Conservation (phyloP, 2,329 filamentous ascomycete genomes). For the Colletotrichum gigasporum region DNA sequence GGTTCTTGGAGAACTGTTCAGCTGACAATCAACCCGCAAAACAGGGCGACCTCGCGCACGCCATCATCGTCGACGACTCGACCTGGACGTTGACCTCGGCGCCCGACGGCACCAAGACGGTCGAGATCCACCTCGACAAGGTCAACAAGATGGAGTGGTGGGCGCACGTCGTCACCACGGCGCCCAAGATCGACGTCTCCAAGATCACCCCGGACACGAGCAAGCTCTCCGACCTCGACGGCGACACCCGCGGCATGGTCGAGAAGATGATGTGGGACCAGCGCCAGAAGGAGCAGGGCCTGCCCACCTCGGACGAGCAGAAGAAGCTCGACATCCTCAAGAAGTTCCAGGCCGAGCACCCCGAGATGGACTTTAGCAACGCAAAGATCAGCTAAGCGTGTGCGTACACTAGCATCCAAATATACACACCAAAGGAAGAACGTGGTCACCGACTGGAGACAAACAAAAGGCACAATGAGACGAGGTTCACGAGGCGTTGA, state of each 20-base stretch:
- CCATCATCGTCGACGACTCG: slow-evolving; percentile 84
- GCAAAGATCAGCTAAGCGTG: slow-evolving; percentile 63
- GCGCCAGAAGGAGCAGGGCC: slow-evolving; percentile 91
- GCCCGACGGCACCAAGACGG: slow-evolving; percentile 70
- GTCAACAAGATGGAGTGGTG: slow-evolving; percentile 98
- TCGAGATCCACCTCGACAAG: slow-evolving; percentile 93
- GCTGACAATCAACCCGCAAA: too few species aligned
- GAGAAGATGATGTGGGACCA: slow-evolving; percentile 99
- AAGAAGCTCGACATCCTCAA: slow-evolving; percentile 93
- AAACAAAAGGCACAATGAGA: not conserved
- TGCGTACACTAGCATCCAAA: not conserved
- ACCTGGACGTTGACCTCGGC: slow-evolving; percentile 90
- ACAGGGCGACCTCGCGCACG: slow-evolving; percentile 85
- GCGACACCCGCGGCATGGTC: slow-evolving; percentile 94
- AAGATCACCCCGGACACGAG: slow-evolving; percentile 96
- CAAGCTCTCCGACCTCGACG: slow-evolving; percentile 91
- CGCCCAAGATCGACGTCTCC: slow-evolving; percentile 91
- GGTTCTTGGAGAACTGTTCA: too few species aligned
- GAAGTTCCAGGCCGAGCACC: slow-evolving; percentile 87
- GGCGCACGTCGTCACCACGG: slow-evolving; percentile 86
- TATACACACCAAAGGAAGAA: not conserved
- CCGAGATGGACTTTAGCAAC: slow-evolving; percentile 78
- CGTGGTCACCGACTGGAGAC: too few species aligned
- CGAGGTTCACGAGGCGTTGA: not conserved
- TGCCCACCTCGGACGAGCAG: slow-evolving; percentile 92